Conservation (phyloP, 106 monocot genomes). For the Posidonia australis region DNA sequence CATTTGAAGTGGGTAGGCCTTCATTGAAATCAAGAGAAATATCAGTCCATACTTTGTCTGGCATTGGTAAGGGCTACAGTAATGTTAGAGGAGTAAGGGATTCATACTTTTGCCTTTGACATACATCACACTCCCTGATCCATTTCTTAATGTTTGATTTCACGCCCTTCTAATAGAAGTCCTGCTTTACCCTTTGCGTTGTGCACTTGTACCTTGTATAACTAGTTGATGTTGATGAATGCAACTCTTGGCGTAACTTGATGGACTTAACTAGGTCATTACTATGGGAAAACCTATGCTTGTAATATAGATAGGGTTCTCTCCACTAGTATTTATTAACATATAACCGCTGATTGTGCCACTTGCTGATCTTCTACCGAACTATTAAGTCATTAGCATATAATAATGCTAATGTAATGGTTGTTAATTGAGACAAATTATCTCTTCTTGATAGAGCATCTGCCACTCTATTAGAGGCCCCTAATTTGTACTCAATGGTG, state of each 20-base stretch:
- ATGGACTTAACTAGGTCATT: too few relatives aligned
- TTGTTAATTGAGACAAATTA: background rate
- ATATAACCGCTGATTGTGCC: too few relatives aligned
- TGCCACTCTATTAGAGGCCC: background rate
- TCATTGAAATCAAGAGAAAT: background rate
- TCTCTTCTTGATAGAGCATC: slow-evolving; percentile 8
- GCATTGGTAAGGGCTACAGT: background rate
- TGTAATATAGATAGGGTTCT: too few relatives aligned
- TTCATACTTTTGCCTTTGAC: background rate
- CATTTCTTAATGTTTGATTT: background rate
- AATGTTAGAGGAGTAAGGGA: background rate
- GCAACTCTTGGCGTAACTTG: too few relatives aligned
- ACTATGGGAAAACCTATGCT: too few relatives aligned
- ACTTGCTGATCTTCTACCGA: too few relatives aligned
- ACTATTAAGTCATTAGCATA: too few relatives aligned
- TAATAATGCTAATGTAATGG: background rate
- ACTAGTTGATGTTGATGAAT: background rate
- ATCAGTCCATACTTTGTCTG: background rate
- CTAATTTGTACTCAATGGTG: background rate
- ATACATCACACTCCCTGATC: background rate
- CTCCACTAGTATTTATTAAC: too few relatives aligned
- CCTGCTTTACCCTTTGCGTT: too few relatives aligned
- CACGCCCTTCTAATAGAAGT: background rate
- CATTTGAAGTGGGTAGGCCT: background rate
- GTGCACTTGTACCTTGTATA: background rate